phyloP scores from a whole-genome alignment of 164 flowering plant genomes.

The Vitis vinifera region ASM3070453v1 NC_081811.1:27354501-27355000 shows the following conservation, averaged over 20 bases:
- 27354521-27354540: no score
- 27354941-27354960: conserved; percentile 78
- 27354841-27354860: conserved; percentile 43
- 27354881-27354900: conserved; percentile 82
- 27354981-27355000: conserved; percentile 60
- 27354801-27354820: not conserved
- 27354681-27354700: conserved; percentile 86
- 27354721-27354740: conserved; percentile 77
- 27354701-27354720: conserved; percentile 68
- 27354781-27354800: not conserved
- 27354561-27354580: not conserved
- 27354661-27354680: conserved; percentile 71
- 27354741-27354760: conserved; percentile 70
- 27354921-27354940: conserved; percentile 72
- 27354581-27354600: not conserved
- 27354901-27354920: conserved; percentile 76
- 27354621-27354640: not conserved
- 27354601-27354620: not conserved
- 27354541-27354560: not conserved
- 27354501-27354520: not conserved
- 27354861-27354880: conserved; percentile 86
- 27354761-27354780: conserved; percentile 49
- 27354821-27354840: not conserved
- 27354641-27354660: conserved; percentile 88
- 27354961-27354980: conserved; percentile 70